phyloP scores from a whole-genome alignment of 345 rosid genomes.

The Diplotaxis tenuifolia region DNA sequence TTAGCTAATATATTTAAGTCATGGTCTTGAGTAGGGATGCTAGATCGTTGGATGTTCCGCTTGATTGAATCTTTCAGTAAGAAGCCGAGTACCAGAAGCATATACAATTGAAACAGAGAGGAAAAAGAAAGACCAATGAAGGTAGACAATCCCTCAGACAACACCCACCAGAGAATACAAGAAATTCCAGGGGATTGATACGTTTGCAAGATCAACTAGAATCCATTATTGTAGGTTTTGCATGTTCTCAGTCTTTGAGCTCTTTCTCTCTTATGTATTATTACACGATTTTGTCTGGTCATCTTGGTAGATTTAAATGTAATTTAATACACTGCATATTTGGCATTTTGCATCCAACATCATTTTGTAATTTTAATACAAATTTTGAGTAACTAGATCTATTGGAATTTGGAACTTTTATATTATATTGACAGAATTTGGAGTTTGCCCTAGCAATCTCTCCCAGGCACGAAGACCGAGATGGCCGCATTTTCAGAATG shows the following conservation, averaged over 20 bases:
- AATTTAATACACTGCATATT: conserved; percentile 7
- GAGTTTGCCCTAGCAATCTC: too few species aligned
- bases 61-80: conserved; percentile 60
- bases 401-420: too few species aligned
- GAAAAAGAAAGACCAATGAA: background rate
- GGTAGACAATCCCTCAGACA: background rate
- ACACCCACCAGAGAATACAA: background rate
- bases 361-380: too few species aligned
- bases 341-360: too few species aligned
- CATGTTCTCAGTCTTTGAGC: background rate
- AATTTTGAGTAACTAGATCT: too few species aligned
- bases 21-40: conserved; percentile 59
- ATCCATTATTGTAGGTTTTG: conserved; percentile 15
- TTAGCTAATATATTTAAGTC: background rate
- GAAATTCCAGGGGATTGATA: conserved; percentile 16
- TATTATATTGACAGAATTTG: too few species aligned
- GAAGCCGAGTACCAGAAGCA: conserved; percentile 35
- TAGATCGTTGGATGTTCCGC: conserved; percentile 97
- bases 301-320: conserved; percentile 20
- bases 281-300: conserved; percentile 15
- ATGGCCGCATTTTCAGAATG: too few species aligned
- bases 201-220: conserved; percentile 20
- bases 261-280: conserved; percentile 5
- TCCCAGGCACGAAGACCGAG: too few species aligned
- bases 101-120: conserved; percentile 23